phyloP scores from a whole-genome alignment of 371 early-diverging fungal genomes.

The Rhizopus delemar region DNA sequence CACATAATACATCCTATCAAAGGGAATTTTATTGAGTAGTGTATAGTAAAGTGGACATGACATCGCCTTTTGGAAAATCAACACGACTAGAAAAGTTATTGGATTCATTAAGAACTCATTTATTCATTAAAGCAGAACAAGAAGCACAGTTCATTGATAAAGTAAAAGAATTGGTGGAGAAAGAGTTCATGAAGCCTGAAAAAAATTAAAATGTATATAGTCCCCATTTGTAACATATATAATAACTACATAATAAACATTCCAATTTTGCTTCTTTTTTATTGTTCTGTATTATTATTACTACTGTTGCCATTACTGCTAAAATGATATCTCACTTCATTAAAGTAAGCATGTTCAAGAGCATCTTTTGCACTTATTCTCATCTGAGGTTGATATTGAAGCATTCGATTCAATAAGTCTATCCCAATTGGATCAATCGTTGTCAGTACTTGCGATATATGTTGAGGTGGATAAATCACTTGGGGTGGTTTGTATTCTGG shows the following conservation, averaged over 20 bases:
- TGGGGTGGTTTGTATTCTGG: slow-evolving; percentile 87
- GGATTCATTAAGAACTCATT: slow-evolving; percentile 42
- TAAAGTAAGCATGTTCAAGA: slow-evolving; percentile 80
- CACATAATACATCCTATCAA: slow-evolving; percentile 12
- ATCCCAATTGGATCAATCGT: slow-evolving; percentile 75
- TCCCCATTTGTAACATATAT: too few species aligned
- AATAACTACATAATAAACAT: too few species aligned
- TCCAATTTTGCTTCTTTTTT: too few species aligned
- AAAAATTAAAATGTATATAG: too few species aligned
- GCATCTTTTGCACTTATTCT: slow-evolving; percentile 88
- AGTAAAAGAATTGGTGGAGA: slow-evolving; percentile 32
- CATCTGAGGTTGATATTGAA: slow-evolving; percentile 84
- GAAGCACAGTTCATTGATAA: slow-evolving; percentile 37
- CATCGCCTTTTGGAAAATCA: slow-evolving; percentile 17
- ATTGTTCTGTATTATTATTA: too few species aligned
- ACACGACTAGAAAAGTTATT: slow-evolving; percentile 53
- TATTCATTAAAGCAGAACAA: slow-evolving; percentile 38
- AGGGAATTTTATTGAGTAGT: not conserved
- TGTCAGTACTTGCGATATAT: slow-evolving; percentile 69
- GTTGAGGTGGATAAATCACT: slow-evolving; percentile 69
- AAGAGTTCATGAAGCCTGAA: slow-evolving; percentile 11
- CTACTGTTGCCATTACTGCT: slow-evolving; percentile 2
- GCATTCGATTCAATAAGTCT: slow-evolving; percentile 75
- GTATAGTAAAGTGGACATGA: slow-evolving; percentile 42
- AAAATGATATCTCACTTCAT: slow-evolving; percentile 42